A percentile compares a stretch with the other conserved stretches of the same genome.
These are phyloP conservation scores for Apostasia ramifera DNA, from an alignment of 106 monocot species.

Conservation along the genomic window DNA sequence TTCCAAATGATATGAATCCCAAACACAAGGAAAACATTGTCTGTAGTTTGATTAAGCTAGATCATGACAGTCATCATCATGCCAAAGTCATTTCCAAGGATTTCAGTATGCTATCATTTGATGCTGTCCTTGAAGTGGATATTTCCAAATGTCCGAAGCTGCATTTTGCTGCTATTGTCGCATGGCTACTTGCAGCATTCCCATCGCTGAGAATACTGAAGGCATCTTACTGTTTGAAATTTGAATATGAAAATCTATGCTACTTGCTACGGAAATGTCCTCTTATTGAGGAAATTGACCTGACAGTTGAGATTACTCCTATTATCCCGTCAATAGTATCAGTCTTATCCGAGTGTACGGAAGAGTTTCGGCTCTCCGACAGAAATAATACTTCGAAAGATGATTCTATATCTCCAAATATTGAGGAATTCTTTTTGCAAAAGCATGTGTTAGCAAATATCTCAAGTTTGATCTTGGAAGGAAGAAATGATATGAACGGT, in stretches of 20 bases:
- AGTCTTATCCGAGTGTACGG: conserved; percentile 38
- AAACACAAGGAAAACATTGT: conserved; percentile 14
- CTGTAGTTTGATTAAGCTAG: conserved; percentile 15
- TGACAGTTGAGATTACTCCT: conserved; percentile 54
- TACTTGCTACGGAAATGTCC: conserved; percentile 43
- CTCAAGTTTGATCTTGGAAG: conserved; percentile 59
- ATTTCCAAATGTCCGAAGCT: conserved; percentile 57
- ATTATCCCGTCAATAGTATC: conserved; percentile 17
- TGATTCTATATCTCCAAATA: conserved; percentile 7
- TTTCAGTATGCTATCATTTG: conserved; percentile 23
- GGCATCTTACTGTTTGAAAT: conserved; percentile 31
- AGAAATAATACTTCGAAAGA: conserved; percentile 5
- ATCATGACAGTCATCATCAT: conserved; percentile 11
- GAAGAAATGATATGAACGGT: conserved; percentile 53
- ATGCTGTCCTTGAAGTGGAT: conserved; percentile 41
- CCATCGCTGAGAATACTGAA: conserved; percentile 47
- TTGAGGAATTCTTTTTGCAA: conserved; percentile 2
- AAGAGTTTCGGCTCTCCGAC: conserved; percentile 14
- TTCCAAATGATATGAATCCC: conserved; percentile 29
- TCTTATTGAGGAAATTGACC: conserved; percentile 48
- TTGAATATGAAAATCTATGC: conserved; percentile 42
- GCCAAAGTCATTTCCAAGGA: conserved; percentile 10
- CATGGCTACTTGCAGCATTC: conserved; percentile 37
- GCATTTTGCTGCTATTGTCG: conserved; percentile 24
- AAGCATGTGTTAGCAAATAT: conserved; percentile 26